These are phyloP conservation scores for Podaxis mareebaensis DNA, from an alignment of 768 basidiomycete species.

Conservation along the genomic window DNA sequence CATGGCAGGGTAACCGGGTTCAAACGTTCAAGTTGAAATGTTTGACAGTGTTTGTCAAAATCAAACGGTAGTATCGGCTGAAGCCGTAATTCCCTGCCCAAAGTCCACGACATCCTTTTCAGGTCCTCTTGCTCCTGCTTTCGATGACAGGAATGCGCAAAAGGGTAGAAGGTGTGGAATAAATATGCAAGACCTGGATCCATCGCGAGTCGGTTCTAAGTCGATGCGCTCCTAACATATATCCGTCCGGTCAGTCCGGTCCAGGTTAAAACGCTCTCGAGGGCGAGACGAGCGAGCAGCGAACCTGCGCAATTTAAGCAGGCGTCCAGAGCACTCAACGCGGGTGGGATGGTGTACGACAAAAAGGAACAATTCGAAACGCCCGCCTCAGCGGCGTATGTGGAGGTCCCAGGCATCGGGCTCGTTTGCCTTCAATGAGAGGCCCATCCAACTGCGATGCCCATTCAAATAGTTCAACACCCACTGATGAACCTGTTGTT, in stretches of 20 bases:
- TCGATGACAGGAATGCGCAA: background rate
- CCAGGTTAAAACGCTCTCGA: background rate
- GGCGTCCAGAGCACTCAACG: background rate
- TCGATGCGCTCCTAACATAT: background rate
- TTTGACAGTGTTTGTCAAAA: background rate
- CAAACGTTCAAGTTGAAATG: background rate
- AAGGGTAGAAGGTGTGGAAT: background rate
- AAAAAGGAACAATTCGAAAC: background rate
- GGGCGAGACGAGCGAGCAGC: background rate
- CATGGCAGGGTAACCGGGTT: too few relatives aligned
- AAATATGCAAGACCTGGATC: slow-evolving; percentile 3
- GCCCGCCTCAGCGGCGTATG: background rate
- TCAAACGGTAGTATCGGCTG: too few relatives aligned
- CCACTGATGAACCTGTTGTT: slow-evolving; percentile 3
- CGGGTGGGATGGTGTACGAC: background rate
- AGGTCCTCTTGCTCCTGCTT: background rate
- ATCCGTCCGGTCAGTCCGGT: background rate
- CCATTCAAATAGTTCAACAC: slow-evolving; percentile 3
- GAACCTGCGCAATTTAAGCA: background rate
- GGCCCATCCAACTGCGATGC: background rate
- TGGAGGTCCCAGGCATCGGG: slow-evolving; percentile 10
- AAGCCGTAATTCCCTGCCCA: too few relatives aligned
- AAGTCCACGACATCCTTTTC: background rate
- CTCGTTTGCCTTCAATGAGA: background rate
- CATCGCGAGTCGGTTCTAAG: background rate